phyloP scores from a whole-genome alignment of 1,139 yeast genomes.

The Suhomyces bribrorum region DNA sequence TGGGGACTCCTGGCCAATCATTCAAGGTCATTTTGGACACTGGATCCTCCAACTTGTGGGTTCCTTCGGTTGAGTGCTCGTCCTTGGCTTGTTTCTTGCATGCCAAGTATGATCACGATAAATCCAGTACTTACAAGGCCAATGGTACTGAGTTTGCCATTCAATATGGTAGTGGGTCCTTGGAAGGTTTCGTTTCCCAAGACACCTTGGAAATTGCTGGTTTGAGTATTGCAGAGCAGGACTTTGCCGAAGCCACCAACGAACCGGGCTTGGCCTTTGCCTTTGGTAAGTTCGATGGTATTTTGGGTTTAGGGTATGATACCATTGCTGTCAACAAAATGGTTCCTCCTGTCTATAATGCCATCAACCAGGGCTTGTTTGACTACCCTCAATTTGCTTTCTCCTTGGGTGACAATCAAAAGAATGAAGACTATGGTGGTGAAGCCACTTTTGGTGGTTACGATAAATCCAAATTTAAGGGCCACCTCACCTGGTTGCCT shows the following conservation, averaged over 20 bases:
- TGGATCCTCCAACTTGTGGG: conserved; percentile 96
- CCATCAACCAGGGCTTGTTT: conserved; percentile 74
- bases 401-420: conserved; percentile 78
- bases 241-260: conserved; percentile 93
- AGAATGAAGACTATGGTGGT: conserved; percentile 70
- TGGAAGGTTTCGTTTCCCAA: conserved; percentile 88
- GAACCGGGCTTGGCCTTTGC: conserved; percentile 99
- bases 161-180: conserved; percentile 88
- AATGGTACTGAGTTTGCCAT: conserved; percentile 86
- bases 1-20: conserved; percentile 91
- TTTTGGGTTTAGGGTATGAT: conserved; percentile 90
- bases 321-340: conserved; percentile 83
- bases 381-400: conserved; percentile 87
- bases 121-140: conserved; percentile 76
- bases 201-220: conserved; percentile 83
- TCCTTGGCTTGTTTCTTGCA: conserved; percentile 96
- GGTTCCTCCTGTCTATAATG: conserved; percentile 93
- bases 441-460: conserved; percentile 93
- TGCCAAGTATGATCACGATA: conserved; percentile 79
- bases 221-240: conserved; percentile 80
- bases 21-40: conserved; percentile 93
- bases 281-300: conserved; percentile 97
- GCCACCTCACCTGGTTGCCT: conserved; percentile 91
- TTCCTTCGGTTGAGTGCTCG: conserved; percentile 84
- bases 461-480: conserved; percentile 71